Conservation (phyloP, 306 rosid species). For the Herpetospermum pedunculosum region DNA sequence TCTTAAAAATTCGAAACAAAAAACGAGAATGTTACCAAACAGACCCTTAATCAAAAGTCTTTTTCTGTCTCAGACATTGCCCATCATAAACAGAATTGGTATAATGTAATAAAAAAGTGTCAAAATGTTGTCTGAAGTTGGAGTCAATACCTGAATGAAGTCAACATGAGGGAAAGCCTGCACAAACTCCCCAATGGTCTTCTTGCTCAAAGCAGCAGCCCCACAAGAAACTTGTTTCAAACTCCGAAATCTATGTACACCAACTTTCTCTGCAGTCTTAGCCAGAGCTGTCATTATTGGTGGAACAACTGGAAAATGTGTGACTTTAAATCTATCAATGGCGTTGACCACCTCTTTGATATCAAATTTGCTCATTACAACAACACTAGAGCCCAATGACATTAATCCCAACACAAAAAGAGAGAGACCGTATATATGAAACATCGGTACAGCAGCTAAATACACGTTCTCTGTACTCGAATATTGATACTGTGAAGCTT, state of each 20-base stretch:
- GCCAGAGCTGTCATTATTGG: constrained; percentile 50
- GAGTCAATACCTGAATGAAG: constrained; percentile 58
- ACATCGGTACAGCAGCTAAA: constrained; percentile 70
- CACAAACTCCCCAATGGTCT: constrained; percentile 33
- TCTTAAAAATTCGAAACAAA: too few species aligned
- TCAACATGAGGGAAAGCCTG: constrained; percentile 48
- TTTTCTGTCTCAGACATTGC: too few species aligned
- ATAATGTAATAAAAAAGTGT: not conserved
- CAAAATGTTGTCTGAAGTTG: not conserved
- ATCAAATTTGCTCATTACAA: constrained; percentile 57
- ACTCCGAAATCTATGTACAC: constrained; percentile 34
- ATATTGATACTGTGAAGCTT: constrained; percentile 60
- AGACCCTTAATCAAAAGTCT: too few species aligned
- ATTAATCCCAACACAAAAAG: constrained; percentile 47
- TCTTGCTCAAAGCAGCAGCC: constrained; percentile 51
- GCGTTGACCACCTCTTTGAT: constrained; percentile 30
- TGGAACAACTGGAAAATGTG: constrained; percentile 70
- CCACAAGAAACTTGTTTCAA: constrained; percentile 64
- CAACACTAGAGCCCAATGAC: constrained; percentile 58
- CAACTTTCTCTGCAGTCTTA: constrained; percentile 18
- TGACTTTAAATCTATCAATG: constrained; percentile 46
- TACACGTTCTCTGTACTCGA: constrained; percentile 36
- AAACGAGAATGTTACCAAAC: too few species aligned
- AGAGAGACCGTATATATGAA: constrained; percentile 63
- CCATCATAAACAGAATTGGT: not conserved